Evolutionary conservation across 805 yeast species (phyloP), one percentile per base, ranked within the genome.

Genomic region (Priceomyces castillae): DNA sequence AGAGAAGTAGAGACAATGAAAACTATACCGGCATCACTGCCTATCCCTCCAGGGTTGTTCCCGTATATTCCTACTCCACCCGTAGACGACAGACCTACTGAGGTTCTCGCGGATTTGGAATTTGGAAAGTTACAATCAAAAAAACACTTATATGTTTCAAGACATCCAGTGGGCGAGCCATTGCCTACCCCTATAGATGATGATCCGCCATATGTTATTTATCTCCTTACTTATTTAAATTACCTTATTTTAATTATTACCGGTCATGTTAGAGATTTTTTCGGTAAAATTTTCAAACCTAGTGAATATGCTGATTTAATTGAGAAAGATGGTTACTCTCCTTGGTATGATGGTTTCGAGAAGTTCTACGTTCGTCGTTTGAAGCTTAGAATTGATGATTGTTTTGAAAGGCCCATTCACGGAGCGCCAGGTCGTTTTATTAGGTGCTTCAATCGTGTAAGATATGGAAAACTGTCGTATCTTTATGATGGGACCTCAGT

Each of bases 351-450:
- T 19, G 92, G 90, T 37, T 90, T 92, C 61, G 99, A 94, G 65
- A 81, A 87, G 50, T 95, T 94, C 62, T 94, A 90, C 64, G 84
- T 90, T 34, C 84, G 99, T 56, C 82, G 98, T 57, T 77, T 94
- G 74, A 90, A 94, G 63, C 79, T 77, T 53, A 85, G 96, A 65
- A 79, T 94, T 46, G 96, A 87, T 61, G 98, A 92, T 67, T 89
- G 97, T 65, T 94, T 94, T 64, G 88, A 95, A 1, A 81, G 96
- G 61, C 97, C 97, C 34, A 88, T 95, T n/a, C 85, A 86, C 46
- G 98, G 97, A 40, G 98, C 92, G 16, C 98, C 99, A 1, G 99
- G 99, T 20, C 81, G 99, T 62, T 84, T 74, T 57, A 82, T 92
- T 54, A 78, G 82, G 45, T 84, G 96, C 55, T 82, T 84, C 56